phyloP scores from a whole-genome alignment of 768 basidiomycete genomes.

The Kwoniella newhampshirensis region DNA sequence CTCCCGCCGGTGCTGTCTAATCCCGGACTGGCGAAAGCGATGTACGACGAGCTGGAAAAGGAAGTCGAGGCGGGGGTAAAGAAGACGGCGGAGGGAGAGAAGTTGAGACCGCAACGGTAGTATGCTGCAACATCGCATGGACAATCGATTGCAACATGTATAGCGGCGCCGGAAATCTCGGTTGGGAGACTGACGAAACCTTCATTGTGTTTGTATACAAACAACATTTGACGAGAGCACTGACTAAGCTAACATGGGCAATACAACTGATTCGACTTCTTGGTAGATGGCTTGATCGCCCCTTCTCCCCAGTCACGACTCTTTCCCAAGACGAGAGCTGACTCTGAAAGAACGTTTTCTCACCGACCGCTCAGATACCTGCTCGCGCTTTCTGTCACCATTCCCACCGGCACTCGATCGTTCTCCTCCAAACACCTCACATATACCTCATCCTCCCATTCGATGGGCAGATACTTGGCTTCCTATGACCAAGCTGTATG shows the following conservation, averaged over 20 bases:
- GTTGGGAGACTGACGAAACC: too few relatives aligned
- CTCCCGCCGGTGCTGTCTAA: conserved; percentile 39
- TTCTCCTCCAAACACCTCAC: conserved; percentile 42
- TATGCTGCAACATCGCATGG: too few relatives aligned
- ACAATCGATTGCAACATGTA: too few relatives aligned
- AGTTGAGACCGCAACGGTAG: too few relatives aligned
- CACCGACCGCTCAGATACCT: neutral
- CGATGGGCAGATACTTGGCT: conserved; percentile 34
- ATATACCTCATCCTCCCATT: conserved; percentile 38
- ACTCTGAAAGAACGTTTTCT: neutral
- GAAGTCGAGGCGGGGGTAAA: conserved; percentile 43
- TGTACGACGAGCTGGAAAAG: conserved; percentile 41
- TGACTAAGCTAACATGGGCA: too few relatives aligned
- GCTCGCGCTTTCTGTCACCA: neutral
- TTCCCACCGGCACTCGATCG: conserved; percentile 33
- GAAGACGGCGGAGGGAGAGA: neutral
- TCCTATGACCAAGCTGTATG: conserved; percentile 11
- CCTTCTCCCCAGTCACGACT: too few relatives aligned
- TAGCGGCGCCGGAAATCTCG: too few relatives aligned
- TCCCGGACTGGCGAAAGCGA: conserved; percentile 28
- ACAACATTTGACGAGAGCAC: too few relatives aligned
- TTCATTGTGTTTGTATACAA: too few relatives aligned
- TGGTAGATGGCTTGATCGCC: too few relatives aligned
- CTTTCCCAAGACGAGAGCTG: too few relatives aligned
- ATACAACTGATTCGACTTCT: too few relatives aligned